phyloP scores from a whole-genome alignment of 331 rosid species.

The Rosa hybrid region DNA sequence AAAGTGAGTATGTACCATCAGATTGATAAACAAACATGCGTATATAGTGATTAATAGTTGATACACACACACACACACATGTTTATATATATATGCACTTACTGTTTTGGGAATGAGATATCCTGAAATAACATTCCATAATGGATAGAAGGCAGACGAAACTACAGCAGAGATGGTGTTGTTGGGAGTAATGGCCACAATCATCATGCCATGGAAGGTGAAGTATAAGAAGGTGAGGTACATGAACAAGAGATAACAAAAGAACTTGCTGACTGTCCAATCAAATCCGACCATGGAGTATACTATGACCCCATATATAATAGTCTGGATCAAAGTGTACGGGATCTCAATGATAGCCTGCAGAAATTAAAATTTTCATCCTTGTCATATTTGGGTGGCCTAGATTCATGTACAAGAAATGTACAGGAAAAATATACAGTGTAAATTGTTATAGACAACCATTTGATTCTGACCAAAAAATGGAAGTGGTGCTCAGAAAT shows the following conservation, averaged over 20 bases:
- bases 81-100: not conserved
- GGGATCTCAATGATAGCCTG: conserved; percentile 14
- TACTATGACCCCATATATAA: not conserved
- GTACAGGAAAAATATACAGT: not conserved
- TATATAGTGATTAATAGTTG: too few relatives aligned
- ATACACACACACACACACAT: too few relatives aligned
- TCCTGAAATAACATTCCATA: conserved; percentile 11
- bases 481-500: not conserved
- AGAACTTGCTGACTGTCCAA: conserved; percentile 7
- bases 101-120: conserved; percentile 17
- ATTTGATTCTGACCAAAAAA: too few relatives aligned
- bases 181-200: conserved; percentile 13
- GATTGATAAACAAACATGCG: not conserved
- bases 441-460: not conserved
- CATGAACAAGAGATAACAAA: conserved; percentile 12
- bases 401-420: too few relatives aligned
- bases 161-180: conserved; percentile 7
- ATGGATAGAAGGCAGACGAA: conserved; percentile 2
- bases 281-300: conserved; percentile 14
- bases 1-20: not conserved
- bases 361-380: not conserved
- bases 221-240: conserved; percentile 10
- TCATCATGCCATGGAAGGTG: conserved; percentile 19
- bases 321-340: not conserved
- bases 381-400: too few relatives aligned